A percentile compares a stretch with the other conserved stretches of the same genome.
Conservation (phyloP, 306 rosid species). For the Rosa persica region DNA sequence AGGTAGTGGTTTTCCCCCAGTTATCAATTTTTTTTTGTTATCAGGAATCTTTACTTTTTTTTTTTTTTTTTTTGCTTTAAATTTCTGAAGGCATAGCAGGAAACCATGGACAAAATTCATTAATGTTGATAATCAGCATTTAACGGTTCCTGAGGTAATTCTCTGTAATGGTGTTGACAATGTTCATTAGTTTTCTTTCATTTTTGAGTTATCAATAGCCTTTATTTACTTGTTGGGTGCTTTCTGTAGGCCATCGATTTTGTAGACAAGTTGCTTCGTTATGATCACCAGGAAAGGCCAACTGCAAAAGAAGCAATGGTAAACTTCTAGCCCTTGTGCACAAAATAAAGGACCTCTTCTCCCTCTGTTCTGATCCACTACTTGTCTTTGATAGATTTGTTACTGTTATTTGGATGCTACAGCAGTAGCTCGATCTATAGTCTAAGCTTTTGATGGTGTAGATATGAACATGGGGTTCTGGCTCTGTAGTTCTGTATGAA, state of each 20-base stretch:
- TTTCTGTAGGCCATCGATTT: constrained; percentile 73
- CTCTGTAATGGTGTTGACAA: constrained; percentile 6
- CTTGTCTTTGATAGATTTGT: neutral
- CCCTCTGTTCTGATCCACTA: neutral
- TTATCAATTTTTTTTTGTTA: constrained; percentile 8
- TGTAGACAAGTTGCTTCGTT: constrained; percentile 74
- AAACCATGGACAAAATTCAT: constrained; percentile 88
- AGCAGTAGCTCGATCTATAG: neutral
- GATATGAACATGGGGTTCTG: neutral
- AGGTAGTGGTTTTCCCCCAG: constrained; percentile 42
- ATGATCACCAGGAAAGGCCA: constrained; percentile 94
- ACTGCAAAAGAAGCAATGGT: constrained; percentile 98
- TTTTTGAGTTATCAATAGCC: constrained; percentile 4
- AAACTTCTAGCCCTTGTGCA: constrained; percentile 10
- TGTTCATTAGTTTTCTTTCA: neutral
- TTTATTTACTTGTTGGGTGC: constrained; percentile 12
- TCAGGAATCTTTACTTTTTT: neutral
- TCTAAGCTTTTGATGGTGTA: neutral
- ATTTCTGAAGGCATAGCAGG: constrained; percentile 65
- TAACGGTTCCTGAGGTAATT: constrained; percentile 83
- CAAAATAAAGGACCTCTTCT: neutral
- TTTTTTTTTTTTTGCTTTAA: no score
- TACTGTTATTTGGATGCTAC: neutral
- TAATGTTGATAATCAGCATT: constrained; percentile 76
- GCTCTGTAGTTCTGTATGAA: neutral